These are phyloP conservation scores for Rhizoclosmatium hyalinum DNA, from an alignment of 371 early-diverging fungal genomes.

Conservation along the genomic window DNA sequence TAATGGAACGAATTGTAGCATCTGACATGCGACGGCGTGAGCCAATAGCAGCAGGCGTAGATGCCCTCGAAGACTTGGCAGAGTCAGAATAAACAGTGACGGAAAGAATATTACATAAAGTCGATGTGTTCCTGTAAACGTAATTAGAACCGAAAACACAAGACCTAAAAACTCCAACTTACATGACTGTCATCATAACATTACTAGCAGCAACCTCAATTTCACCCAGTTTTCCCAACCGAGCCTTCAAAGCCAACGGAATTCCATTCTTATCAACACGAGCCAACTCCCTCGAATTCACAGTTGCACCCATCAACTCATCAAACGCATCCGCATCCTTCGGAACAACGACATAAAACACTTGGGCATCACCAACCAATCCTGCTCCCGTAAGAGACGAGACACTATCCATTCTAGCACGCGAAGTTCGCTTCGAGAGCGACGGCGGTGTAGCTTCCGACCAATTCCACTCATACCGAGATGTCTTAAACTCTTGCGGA, in stretches of 20 bases:
- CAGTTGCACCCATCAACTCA: slow-evolving; percentile 20
- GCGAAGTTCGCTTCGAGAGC: not conserved
- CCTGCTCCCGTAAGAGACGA: not conserved
- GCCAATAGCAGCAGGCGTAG: not conserved
- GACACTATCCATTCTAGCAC: not conserved
- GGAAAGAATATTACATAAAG: slow-evolving; percentile 17
- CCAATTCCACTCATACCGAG: slow-evolving; percentile 19
- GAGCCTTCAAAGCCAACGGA: slow-evolving; percentile 2
- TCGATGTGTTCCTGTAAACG: slow-evolving; percentile 6
- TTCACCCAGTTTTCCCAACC: slow-evolving; percentile 13
- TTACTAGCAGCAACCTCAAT: slow-evolving; percentile 24
- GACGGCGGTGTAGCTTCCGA: slow-evolving; percentile 16
- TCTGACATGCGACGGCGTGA: not conserved
- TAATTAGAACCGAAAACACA: not conserved
- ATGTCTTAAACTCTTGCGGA: slow-evolving; percentile 12
- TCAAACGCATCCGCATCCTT: slow-evolving; percentile 28
- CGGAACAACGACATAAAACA: slow-evolving; percentile 28
- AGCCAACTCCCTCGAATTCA: not conserved
- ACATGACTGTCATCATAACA: slow-evolving; percentile 7
- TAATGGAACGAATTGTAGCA: too few relatives aligned
- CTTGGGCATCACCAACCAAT: not conserved
- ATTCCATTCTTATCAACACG: slow-evolving; percentile 19
- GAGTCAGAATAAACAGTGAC: slow-evolving; percentile 1
- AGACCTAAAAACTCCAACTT: not conserved
- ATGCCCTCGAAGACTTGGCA: not conserved